Evolutionary conservation across 768 basidiomycete genomes (phyloP).

Genomic region (Amanita rubescens): DNA sequence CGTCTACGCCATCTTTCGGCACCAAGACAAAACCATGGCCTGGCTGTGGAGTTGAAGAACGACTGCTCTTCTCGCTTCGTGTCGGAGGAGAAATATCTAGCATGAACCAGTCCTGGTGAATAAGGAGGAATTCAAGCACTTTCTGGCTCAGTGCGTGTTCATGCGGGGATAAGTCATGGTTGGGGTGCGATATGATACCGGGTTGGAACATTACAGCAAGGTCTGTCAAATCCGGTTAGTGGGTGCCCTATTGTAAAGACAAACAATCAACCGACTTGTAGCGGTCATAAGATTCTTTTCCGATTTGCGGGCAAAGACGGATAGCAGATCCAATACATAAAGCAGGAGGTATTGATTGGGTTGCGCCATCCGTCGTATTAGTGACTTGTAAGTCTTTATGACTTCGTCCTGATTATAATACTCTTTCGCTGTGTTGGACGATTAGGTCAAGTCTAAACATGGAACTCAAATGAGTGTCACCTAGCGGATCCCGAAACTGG

Average conservation of each 20-base stretch:
- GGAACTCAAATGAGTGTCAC: conserved; percentile 27
- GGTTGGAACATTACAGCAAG: conserved; percentile 97
- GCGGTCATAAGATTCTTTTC: conserved; percentile 96
- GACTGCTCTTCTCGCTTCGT: conserved; percentile 8
- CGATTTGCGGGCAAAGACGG: conserved; percentile 87
- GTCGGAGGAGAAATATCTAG: conserved; percentile 76
- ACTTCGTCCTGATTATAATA: conserved; percentile 65
- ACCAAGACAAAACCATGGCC: conserved; percentile 2
- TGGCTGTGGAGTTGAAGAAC: not conserved
- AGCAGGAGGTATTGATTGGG: conserved; percentile 94
- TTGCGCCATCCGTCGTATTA: conserved; percentile 81
- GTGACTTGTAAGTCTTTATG: conserved; percentile 71
- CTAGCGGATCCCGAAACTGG: conserved; percentile 74
- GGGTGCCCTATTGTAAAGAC: not conserved
- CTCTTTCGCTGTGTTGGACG: conserved; percentile 43
- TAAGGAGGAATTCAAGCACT: conserved; percentile 93
- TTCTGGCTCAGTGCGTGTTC: conserved; percentile 85
- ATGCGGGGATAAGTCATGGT: conserved; percentile 76
- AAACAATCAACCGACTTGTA: conserved; percentile 52
- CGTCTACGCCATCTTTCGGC: not conserved
- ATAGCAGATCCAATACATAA: conserved; percentile 92
- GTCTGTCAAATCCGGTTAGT: conserved; percentile 40
- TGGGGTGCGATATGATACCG: conserved; percentile 83
- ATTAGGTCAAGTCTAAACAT: conserved; percentile 13
- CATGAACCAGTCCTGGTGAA: conserved; percentile 95